A percentile compares a stretch with the other conserved stretches of the same genome.
Evolutionary conservation across 2,329 filamentous ascomycete genomes (phyloP).

Genomic region (Madurella fahalii): DNA sequence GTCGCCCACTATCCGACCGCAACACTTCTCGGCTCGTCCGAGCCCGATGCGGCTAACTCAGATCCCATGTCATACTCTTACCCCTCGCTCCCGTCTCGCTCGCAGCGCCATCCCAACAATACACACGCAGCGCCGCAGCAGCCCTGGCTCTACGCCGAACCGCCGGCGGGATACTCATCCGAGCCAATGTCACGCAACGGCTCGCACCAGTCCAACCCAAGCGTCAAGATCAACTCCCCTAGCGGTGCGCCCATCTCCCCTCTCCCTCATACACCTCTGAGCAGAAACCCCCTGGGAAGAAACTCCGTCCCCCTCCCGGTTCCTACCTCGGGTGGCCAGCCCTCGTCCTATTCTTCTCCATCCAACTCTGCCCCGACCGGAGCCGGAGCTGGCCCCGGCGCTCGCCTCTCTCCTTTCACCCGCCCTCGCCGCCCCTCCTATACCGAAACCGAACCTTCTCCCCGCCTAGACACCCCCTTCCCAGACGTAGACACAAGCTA

Average conservation of each 20-base stretch:
- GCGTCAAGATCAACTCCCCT: constrained; percentile 2
- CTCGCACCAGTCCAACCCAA: constrained; percentile 30
- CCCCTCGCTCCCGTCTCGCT: constrained; percentile 16
- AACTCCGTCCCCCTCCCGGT: neutral
- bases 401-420: constrained; percentile 20
- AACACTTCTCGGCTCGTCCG: constrained; percentile 21
- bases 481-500: constrained; percentile 31
- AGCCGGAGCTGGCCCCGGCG: neutral
- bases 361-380: neutral
- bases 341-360: neutral
- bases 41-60: constrained; percentile 16
- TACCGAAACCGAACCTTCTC: constrained; percentile 44
- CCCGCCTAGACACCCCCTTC: constrained; percentile 30
- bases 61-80: constrained; percentile 26
- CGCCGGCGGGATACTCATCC: constrained; percentile 41
- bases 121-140: constrained; percentile 21
- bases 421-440: constrained; percentile 33
- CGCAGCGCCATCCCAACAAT: constrained; percentile 21
- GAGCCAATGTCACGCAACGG: constrained; percentile 48
- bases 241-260: neutral
- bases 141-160: constrained; percentile 23
- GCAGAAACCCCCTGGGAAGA: no score
- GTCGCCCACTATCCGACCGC: constrained; percentile 23
- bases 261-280: no score
- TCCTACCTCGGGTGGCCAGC: neutral